Evolutionary conservation across 306 rosid species (phyloP).

Genomic region (Sophora flavescens): DNA sequence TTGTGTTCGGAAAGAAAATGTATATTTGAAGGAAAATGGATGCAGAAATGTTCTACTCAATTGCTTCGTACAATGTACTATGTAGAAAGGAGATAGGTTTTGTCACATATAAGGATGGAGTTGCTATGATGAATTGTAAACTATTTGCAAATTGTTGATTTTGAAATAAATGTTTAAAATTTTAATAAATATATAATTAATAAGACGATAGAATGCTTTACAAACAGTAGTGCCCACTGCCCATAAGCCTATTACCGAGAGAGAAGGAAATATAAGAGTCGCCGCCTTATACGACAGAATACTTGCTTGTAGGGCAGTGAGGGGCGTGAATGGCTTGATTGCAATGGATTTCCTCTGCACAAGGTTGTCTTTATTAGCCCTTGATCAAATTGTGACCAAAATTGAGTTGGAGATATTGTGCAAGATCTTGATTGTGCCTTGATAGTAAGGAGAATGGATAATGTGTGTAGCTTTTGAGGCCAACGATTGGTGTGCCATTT

Average conservation of each 20-base stretch:
- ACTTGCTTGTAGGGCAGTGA: conserved; percentile 32
- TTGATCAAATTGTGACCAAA: conserved; percentile 10
- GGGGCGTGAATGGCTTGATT: conserved; percentile 38
- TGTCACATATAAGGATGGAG: not conserved
- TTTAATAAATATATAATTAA: no score
- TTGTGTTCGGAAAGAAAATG: no score
- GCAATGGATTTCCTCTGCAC: conserved; percentile 40
- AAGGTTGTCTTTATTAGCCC: conserved; percentile 36
- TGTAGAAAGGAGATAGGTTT: not conserved
- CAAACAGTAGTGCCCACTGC: not conserved
- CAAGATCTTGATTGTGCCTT: conserved; percentile 38
- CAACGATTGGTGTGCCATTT: conserved; percentile 33
- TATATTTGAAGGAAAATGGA: no score
- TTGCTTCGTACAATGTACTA: not conserved
- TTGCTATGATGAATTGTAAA: no score
- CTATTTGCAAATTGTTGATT: not conserved
- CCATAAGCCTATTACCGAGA: not conserved
- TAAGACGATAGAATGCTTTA: not conserved
- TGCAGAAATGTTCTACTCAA: not conserved
- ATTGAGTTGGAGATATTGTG: conserved; percentile 17
- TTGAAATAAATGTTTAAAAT: no score
- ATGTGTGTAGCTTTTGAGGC: conserved; percentile 36
- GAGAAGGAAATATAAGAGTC: not conserved
- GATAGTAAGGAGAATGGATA: conserved; percentile 10
- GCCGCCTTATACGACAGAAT: conserved; percentile 53